phyloP scores from a whole-genome alignment of 2,329 filamentous ascomycete genomes.

The Knufia fluminis region DNA sequence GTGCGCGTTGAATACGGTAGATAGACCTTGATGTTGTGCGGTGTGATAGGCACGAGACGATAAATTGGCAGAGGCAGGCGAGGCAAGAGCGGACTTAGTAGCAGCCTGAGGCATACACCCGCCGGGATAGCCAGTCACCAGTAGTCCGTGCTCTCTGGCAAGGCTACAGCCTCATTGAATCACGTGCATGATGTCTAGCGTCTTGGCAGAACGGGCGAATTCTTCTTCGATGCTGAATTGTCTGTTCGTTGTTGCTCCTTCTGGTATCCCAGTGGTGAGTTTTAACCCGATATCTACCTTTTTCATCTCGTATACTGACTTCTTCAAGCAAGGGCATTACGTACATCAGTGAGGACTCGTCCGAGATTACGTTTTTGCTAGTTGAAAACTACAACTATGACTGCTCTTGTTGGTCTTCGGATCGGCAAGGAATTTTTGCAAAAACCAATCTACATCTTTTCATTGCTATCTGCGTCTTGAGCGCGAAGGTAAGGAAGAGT shows the following conservation, averaged over 20 bases:
- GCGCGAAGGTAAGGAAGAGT: slow-evolving; percentile 19
- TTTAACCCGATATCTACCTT: background rate
- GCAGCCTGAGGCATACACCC: too few species aligned
- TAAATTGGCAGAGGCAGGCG: too few species aligned
- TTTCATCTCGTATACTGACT: background rate
- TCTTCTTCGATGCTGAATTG: too few species aligned
- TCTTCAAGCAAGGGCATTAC: slow-evolving; percentile 60
- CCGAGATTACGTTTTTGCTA: slow-evolving; percentile 77
- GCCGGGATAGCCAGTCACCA: too few species aligned
- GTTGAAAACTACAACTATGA: slow-evolving; percentile 71
- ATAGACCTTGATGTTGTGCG: too few species aligned
- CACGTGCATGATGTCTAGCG: too few species aligned
- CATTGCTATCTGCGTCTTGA: slow-evolving; percentile 18
- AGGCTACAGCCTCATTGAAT: too few species aligned
- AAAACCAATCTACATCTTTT: slow-evolving; percentile 22
- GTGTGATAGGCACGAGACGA: too few species aligned
- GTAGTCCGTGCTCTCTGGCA: too few species aligned
- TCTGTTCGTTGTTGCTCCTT: background rate
- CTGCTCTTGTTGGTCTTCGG: slow-evolving; percentile 61
- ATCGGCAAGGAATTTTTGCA: slow-evolving; percentile 70
- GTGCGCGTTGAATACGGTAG: too few species aligned
- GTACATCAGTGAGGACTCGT: slow-evolving; percentile 73
- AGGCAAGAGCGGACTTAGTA: too few species aligned
- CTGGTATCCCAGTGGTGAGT: background rate
- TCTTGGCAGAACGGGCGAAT: too few species aligned